Evolutionary conservation across 495 filamentous ascomycete genomes (phyloP).

Genomic region (Emericellopsis terricola): DNA sequence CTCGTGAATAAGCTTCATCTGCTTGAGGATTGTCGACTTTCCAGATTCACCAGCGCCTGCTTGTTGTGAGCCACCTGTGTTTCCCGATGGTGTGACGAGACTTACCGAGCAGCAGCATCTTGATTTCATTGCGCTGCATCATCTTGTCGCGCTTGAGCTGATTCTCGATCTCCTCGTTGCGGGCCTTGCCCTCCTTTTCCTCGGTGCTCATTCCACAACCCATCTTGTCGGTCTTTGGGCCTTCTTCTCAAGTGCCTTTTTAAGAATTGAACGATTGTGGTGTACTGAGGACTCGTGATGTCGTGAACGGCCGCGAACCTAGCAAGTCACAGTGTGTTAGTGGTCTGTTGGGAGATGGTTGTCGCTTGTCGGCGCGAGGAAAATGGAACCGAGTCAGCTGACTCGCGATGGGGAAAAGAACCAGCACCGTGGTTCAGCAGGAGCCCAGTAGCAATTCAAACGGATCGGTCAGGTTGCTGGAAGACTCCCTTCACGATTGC

Average conservation of each 20-base stretch:
- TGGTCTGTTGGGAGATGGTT: no score
- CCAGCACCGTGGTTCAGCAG: no score
- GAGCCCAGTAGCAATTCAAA: no score
- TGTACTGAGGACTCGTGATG: no score
- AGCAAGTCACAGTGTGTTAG: neutral
- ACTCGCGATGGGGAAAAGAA: no score
- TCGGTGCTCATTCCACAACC: conserved; percentile 99
- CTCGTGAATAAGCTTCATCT: conserved; percentile 90
- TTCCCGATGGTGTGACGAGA: conserved; percentile 5
- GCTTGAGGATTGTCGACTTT: conserved; percentile 97
- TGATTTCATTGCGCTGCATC: conserved; percentile 94
- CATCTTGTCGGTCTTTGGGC: conserved; percentile 47
- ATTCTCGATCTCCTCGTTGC: conserved; percentile 99
- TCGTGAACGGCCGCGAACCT: no score
- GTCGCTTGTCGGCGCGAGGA: no score
- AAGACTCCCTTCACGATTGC: no score
- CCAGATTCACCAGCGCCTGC: conserved; percentile 97
- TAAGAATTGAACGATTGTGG: no score
- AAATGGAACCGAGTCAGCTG: no score
- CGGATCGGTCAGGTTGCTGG: no score
- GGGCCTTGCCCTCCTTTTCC: conserved; percentile 99
- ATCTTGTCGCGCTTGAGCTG: conserved; percentile 91
- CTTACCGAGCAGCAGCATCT: conserved; percentile 95
- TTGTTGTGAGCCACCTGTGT: neutral
- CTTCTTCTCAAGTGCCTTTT: no score